Conservation (phyloP, 306 rosid genomes). For the Pyrus pyrifolia region DNA sequence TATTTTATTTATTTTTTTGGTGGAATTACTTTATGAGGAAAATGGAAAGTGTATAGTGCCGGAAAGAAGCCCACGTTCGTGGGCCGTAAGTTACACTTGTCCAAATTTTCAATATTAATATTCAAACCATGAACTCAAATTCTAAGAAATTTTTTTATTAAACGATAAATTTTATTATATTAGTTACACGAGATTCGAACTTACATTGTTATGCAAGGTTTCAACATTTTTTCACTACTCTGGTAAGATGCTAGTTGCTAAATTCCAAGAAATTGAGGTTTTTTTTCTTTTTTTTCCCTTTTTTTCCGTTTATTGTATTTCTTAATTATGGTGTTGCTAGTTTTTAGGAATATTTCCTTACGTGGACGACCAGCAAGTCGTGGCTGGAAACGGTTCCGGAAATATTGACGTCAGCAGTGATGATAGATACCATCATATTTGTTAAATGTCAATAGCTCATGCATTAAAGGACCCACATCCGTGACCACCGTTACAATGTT, state of each 20-base stretch:
- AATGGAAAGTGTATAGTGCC: background rate
- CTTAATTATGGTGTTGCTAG: background rate
- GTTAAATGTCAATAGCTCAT: background rate
- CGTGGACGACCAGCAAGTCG: background rate
- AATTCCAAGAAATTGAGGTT: background rate
- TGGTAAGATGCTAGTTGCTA: no score
- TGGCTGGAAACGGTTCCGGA: background rate
- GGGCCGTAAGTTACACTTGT: background rate
- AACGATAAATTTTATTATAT: no score
- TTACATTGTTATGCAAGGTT: no score
- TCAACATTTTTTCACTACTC: no score
- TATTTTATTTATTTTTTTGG: no score
- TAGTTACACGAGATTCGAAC: no score
- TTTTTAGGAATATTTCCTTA: background rate
- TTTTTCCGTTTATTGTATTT: background rate
- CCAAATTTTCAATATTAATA: background rate
- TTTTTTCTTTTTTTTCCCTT: accelerated
- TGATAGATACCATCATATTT: background rate
- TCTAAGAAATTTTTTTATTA: no score
- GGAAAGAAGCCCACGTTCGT: background rate
- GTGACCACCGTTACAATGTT: no score
- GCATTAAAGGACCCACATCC: no score
- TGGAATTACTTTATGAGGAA: background rate
- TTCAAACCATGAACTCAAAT: background rate
- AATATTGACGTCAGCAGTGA: background rate